Evolutionary conservation across 495 filamentous ascomycete genomes (phyloP).

Genomic region (Xylaria castorea): DNA sequence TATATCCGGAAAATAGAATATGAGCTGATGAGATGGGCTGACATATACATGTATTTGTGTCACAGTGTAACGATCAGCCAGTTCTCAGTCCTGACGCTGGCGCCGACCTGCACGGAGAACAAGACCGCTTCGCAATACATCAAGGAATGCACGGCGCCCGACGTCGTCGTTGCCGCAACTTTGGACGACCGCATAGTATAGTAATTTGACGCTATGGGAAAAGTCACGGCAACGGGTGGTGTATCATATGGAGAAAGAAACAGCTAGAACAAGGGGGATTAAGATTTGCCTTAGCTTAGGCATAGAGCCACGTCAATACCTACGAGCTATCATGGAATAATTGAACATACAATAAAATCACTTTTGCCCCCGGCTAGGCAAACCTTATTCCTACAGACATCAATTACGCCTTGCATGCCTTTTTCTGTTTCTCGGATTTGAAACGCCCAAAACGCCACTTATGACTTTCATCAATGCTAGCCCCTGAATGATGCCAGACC

Average conservation of each 20-base stretch:
- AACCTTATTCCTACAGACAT: constrained; percentile 15
- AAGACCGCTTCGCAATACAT: constrained; percentile 28
- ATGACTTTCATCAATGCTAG: constrained; percentile 24
- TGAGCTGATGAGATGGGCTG: background rate
- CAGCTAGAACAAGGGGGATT: background rate
- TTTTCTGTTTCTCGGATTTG: constrained; percentile 14
- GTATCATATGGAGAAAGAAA: background rate
- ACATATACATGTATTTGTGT: background rate
- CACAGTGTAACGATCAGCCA: constrained; percentile 26
- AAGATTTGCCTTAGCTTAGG: background rate
- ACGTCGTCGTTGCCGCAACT: constrained; percentile 19
- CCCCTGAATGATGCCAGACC: constrained; percentile 22
- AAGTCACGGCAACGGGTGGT: background rate
- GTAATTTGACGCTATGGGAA: background rate
- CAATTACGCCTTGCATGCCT: constrained; percentile 23
- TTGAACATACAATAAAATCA: constrained; percentile 9
- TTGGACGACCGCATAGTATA: background rate
- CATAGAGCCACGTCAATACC: background rate
- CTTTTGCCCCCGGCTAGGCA: background rate
- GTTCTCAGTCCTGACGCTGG: constrained; percentile 31
- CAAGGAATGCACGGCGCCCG: constrained; percentile 32
- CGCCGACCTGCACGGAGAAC: constrained; percentile 32
- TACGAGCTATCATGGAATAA: background rate
- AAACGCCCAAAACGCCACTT: constrained; percentile 23
- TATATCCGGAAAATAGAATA: background rate